These are phyloP conservation scores for Cryomyces minteri DNA, from an alignment of 495 filamentous ascomycete species.

Conservation along the genomic window DNA sequence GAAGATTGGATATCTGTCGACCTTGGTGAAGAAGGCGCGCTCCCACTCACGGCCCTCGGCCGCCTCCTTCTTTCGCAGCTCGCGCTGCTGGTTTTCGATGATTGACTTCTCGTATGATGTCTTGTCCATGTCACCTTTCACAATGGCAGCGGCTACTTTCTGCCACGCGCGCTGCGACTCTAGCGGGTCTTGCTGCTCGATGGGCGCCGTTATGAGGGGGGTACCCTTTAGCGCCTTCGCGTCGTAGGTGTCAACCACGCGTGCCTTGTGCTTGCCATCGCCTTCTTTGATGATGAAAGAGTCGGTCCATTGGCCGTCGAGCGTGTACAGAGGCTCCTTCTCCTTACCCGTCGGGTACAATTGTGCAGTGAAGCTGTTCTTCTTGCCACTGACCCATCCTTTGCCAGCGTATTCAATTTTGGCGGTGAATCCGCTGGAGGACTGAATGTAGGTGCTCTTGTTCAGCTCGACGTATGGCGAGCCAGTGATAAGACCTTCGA, in stretches of 20 bases:
- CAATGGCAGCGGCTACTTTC: slow-evolving; percentile 64
- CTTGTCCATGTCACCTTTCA: slow-evolving; percentile 64
- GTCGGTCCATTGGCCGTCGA: slow-evolving; percentile 86
- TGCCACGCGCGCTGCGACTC: slow-evolving; percentile 82
- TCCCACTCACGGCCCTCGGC: slow-evolving; percentile 65
- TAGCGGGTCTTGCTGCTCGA: slow-evolving; percentile 69
- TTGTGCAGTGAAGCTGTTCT: slow-evolving; percentile 71
- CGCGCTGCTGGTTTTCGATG: slow-evolving; percentile 82
- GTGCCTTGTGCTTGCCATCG: slow-evolving; percentile 43
- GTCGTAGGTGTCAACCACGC: slow-evolving; percentile 50
- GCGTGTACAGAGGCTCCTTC: slow-evolving; percentile 65
- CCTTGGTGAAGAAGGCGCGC: slow-evolving; percentile 59
- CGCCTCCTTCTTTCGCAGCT: slow-evolving; percentile 65
- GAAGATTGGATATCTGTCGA: slow-evolving; percentile 36
- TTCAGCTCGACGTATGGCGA: slow-evolving; percentile 85
- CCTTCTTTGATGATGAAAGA: slow-evolving; percentile 60
- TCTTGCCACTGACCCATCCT: slow-evolving; percentile 89
- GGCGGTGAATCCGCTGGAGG: slow-evolving; percentile 71
- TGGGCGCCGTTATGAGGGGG: slow-evolving; percentile 49
- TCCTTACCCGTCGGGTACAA: slow-evolving; percentile 63
- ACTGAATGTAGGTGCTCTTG: slow-evolving; percentile 60
- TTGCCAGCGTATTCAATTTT: slow-evolving; percentile 86
- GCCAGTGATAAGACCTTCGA: slow-evolving; percentile 84
- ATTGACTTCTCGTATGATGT: slow-evolving; percentile 63
- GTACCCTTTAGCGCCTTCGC: slow-evolving; percentile 41